Base-by-base conservation (phyloP, 1,284 basidiomycete species). In the Amylostereum areolatum region DNA sequence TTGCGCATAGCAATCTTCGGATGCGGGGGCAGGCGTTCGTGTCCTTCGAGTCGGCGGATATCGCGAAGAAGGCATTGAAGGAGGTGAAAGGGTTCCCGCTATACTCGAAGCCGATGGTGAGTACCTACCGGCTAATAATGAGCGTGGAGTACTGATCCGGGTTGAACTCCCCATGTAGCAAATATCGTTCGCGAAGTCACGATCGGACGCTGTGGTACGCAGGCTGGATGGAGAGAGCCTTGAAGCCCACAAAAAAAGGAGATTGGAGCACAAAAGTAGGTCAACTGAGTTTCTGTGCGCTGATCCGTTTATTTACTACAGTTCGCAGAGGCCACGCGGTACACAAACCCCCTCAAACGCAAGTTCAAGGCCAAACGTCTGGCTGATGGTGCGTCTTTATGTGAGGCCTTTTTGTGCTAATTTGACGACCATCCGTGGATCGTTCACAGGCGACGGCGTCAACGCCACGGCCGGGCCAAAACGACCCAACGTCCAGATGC, bases 21-120 rank as follows among this genome's bases (percentile, higher is more conserved):
- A 99, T 99, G 97, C 80, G 97, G 37, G 96, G 96, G 9, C 96
- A 99, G 70, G 96, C 96, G 4, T 99, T 99, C 62, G 90, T 99
- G 18, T 92, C 91, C 31, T 97, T 99, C 66, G 78, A 78, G 53
- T 82, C 84, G 45, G 74, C 82, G 46, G 87, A 95, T 51, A 78
- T 81, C 48, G 96, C 96, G 31, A 78, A 80, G 61, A 90, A 88
- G 66, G 96, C 96, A 4, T 75, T 90, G 77, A 89, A 82, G 69
- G 96, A 99, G 66, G 93, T 97, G 35, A 80, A 85, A 51, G 85
- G 92, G 44, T 98, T 99, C 65, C 96, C 96, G 5, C 68, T 99
- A 31, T 99, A 99, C 64, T 92, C 92, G 6, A 97, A 97, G 66
- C 92, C 95, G 2, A 94, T 99, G 83, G 93, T 94, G 58, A 41